Conservation (phyloP, 1,284 basidiomycete species). For the Pterulicium gracile region DNA sequence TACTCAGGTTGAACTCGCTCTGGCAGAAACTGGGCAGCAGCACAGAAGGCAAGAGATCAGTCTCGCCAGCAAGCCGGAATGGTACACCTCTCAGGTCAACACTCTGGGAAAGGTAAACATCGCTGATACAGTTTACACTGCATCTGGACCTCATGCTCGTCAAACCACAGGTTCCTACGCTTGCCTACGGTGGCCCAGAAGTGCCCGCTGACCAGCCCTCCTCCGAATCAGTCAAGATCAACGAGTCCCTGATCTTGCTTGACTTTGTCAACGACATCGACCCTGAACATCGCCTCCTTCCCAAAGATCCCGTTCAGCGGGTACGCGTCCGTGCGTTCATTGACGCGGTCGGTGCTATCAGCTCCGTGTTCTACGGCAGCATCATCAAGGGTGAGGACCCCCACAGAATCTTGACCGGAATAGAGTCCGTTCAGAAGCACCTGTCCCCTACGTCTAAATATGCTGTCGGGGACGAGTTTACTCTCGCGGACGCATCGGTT, state of each 20-base stretch:
- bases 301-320: conserved; percentile 29
- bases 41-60: conserved; percentile 12
- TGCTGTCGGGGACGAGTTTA: conserved; percentile 34
- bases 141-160: background rate
- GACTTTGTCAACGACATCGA: conserved; percentile 35
- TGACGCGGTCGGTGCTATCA: conserved; percentile 25
- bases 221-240: conserved; percentile 30
- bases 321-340: conserved; percentile 33
- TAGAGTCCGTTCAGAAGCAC: conserved; percentile 31
- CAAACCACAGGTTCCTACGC: conserved; percentile 27
- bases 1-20: conserved; percentile 18
- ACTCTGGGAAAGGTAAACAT: conserved; percentile 25
- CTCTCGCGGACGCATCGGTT: conserved; percentile 43
- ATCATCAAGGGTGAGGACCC: conserved; percentile 28
- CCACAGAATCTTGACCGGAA: conserved; percentile 25
- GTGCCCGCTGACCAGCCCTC: conserved; percentile 28
- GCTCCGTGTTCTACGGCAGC: conserved; percentile 25
- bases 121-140: background rate
- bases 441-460: conserved; percentile 27
- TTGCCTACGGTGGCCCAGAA: conserved; percentile 33
- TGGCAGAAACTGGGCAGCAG: conserved; percentile 15
- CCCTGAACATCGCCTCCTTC: conserved; percentile 27
- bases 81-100: conserved; percentile 25
- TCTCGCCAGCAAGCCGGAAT: conserved; percentile 25
- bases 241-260: conserved; percentile 33